Evolutionary conservation across 805 yeast genomes (phyloP), one percentile per base, ranked within the genome.

Genomic region (Pichia membranifaciens): DNA sequence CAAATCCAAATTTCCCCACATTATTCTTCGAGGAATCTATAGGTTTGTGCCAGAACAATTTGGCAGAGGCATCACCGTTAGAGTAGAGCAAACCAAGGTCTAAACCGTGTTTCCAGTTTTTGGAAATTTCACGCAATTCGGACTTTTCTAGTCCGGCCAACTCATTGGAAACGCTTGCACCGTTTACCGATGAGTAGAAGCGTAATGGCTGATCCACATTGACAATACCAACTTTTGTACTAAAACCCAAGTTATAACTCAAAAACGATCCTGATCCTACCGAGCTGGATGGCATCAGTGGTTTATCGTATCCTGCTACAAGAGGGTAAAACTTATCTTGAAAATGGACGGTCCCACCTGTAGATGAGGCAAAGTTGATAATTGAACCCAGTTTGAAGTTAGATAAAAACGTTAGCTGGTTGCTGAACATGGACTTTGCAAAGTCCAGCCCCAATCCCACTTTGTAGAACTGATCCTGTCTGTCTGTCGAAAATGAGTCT

Each of bases 311-410:
- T 3, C 65, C 65, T 15, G 61, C 49, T 20, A 61, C 52, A 16
- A 49, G 95, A 39, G 86, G 70, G 58, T 82, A 87, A 61, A 90
- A 91, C 53, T 86, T 75, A 63, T 91, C 99, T 59, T 82, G 75
- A 28, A 82, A 59, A 57, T 85, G 90, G 1, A 86, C 66, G 5
- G 64, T 57, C 16, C 50, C 49, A 3, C 29, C 44, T 7, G 54
- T 46, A 49, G 47, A 51, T 45, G 54, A 50, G 4, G 60, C 50
- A 17, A 74, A 59, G 46, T 76, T 69, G 48, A 69, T 65, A 25
- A 87, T 68, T 47, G 72, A 70, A 4, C 96, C 96, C 35, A 76
- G 67, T 39, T 74, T 74, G 4, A 72, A 57, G 1, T 77, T 66
- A 2, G 76, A 53, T 42, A 75, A 76, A 28, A 81, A 51, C 4